These are phyloP conservation scores for Pythium pyrilobum DNA, from an alignment of 352 stramenopile genomes.

Conservation along the genomic window DNA sequence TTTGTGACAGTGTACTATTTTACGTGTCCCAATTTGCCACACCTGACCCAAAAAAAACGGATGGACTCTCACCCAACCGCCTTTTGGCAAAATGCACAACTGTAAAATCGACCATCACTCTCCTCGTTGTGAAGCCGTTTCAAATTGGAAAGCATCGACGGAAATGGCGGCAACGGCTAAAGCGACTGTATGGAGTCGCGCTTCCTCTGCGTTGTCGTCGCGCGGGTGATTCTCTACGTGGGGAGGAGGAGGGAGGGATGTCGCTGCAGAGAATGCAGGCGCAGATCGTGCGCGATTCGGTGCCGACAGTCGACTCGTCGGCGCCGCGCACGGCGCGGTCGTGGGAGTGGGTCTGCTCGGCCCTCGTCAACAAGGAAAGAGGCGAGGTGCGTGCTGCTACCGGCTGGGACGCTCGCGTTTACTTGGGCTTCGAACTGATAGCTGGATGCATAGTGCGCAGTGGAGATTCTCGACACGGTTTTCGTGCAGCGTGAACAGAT, in stretches of 20 bases:
- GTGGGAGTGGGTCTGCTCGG: conserved; percentile 69
- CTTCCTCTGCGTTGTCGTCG: not conserved
- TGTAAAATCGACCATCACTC: not conserved
- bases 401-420: not conserved
- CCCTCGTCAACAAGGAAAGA: conserved; percentile 56
- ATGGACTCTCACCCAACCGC: not conserved
- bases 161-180: conserved; percentile 5
- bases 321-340: conserved; percentile 40
- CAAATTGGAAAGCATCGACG: not conserved
- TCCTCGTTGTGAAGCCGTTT: not conserved
- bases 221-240: not conserved
- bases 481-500: conserved; percentile 77
- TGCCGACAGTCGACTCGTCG: conserved; percentile 46
- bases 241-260: not conserved
- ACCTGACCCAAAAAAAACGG: no score
- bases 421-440: not conserved
- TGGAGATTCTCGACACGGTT: conserved; percentile 61
- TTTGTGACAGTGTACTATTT: no score
- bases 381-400: conserved; percentile 23
- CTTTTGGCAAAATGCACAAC: not conserved
- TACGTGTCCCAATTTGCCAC: not conserved
- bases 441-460: conserved; percentile 21
- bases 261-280: conserved; percentile 12
- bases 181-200: no score
- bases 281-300: conserved; percentile 51